phyloP scores from a whole-genome alignment of 2,329 filamentous ascomycete species.

The Sporothrix mexicana region DNA sequence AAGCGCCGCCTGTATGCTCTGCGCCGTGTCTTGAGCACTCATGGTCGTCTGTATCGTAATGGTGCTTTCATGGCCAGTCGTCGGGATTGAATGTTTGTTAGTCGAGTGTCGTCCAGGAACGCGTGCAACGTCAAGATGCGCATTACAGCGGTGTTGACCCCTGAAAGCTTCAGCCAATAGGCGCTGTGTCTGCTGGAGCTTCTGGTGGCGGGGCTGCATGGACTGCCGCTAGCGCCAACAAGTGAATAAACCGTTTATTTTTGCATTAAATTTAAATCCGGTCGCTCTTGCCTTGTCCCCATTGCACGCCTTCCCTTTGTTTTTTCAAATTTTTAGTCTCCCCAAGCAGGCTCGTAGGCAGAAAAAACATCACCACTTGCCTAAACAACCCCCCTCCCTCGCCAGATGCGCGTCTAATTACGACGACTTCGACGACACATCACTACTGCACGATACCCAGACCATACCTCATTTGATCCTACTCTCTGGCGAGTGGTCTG shows the following conservation, averaged over 20 bases:
- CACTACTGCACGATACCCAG: not conserved
- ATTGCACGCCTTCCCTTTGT: slow-evolving; percentile 25
- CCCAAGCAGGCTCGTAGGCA: slow-evolving; percentile 24
- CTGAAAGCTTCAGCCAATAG: slow-evolving; percentile 30
- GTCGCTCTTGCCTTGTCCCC: not conserved
- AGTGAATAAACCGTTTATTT: slow-evolving; percentile 30
- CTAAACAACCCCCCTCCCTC: slow-evolving; percentile 16
- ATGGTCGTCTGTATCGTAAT: slow-evolving; percentile 21
- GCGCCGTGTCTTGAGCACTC: slow-evolving; percentile 33
- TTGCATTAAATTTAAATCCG: slow-evolving; percentile 28
- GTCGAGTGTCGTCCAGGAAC: not conserved
- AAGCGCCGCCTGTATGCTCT: slow-evolving; percentile 45
- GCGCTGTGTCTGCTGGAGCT: slow-evolving; percentile 23
- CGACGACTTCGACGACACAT: not conserved
- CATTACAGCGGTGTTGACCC: slow-evolving; percentile 26
- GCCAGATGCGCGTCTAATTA: slow-evolving; percentile 20
- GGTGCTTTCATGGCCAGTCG: not conserved
- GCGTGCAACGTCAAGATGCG: slow-evolving; percentile 13
- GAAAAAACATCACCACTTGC: slow-evolving; percentile 26
- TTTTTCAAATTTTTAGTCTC: slow-evolving; percentile 34
- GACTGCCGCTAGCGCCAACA: slow-evolving; percentile 32
- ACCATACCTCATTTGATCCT: not conserved
- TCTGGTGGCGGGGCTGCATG: slow-evolving; percentile 28
- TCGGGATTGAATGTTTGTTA: not conserved
- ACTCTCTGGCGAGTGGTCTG: slow-evolving; percentile 15